Evolutionary conservation across 2,329 filamentous ascomycete genomes (phyloP).

Genomic region (Fusarium phyllophilum): DNA sequence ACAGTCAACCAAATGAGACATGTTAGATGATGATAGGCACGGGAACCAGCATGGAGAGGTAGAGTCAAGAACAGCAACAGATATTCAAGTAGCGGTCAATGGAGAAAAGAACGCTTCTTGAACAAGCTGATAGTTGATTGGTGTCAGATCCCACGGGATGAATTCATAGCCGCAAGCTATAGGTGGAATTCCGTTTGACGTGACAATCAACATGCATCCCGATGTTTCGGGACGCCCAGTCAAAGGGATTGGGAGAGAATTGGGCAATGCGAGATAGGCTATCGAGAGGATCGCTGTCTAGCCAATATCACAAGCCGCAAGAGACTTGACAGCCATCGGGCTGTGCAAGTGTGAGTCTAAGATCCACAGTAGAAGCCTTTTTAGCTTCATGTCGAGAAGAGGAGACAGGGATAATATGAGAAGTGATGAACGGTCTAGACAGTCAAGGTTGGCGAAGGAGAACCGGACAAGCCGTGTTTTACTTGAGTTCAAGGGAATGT

Average conservation of each 20-base stretch:
- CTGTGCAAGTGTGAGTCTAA: not conserved
- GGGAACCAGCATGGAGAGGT: constrained; percentile 20
- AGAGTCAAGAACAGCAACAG: constrained; percentile 9
- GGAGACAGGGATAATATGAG: not conserved
- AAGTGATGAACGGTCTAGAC: not conserved
- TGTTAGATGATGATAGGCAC: constrained; percentile 23
- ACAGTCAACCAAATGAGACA: constrained; percentile 31
- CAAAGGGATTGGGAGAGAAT: not conserved
- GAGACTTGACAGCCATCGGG: not conserved
- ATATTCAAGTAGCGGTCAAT: constrained; percentile 33
- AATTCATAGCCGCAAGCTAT: not conserved
- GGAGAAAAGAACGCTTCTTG: constrained; percentile 14
- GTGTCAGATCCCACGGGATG: constrained; percentile 5
- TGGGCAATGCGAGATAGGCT: not conserved
- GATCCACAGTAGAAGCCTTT: constrained; percentile 9
- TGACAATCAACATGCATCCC: constrained; percentile 8
- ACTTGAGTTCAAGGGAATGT: not conserved
- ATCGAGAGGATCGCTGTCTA: not conserved
- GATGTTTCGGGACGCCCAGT: not conserved
- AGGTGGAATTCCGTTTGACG: constrained; percentile 2
- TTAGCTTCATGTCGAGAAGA: constrained; percentile 2
- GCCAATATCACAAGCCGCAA: not conserved
- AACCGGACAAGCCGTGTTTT: constrained; percentile 1
- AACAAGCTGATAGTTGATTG: not conserved
- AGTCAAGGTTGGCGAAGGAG: not conserved